These are phyloP conservation scores for Polysphondylium violaceum DNA, from an alignment of 78 protist species.

Conservation along the genomic window DNA sequence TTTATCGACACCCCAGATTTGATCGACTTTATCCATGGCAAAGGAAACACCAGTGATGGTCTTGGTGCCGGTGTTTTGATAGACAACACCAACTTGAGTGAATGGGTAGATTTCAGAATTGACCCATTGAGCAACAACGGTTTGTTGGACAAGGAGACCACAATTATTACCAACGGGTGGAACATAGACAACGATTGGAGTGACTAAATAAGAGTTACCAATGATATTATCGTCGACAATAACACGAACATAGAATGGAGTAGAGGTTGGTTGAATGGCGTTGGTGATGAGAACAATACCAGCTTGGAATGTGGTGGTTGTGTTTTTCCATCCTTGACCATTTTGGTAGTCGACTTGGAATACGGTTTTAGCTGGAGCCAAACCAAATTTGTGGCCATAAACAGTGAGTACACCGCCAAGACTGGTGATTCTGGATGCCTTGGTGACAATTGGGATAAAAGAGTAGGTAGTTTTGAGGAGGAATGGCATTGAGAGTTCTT, in stretches of 20 bases:
- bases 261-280: not conserved
- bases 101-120: not conserved
- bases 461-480: not conserved
- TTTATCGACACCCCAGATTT: conserved; percentile 13
- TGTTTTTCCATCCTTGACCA: conserved; percentile 31
- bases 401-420: not conserved
- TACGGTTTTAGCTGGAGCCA: not conserved
- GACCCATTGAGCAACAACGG: conserved; percentile 1
- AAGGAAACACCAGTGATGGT: not conserved
- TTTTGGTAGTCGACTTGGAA: conserved; percentile 19
- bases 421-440: not conserved
- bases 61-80: not conserved
- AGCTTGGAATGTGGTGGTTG: not conserved
- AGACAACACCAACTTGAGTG: not conserved
- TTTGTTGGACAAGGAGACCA: not conserved
- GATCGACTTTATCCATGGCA: not conserved
- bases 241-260: conserved; percentile 32
- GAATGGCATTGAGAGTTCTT: no score
- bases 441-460: not conserved
- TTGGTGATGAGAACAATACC: conserved; percentile 20
- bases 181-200: not conserved
- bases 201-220: not conserved
- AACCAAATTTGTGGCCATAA: conserved; percentile 28
- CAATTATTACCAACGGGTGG: not conserved
- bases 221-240: not conserved